Base-by-base conservation (phyloP, 2,329 filamentous ascomycete species). In the Talaromyces sp. region DNA sequence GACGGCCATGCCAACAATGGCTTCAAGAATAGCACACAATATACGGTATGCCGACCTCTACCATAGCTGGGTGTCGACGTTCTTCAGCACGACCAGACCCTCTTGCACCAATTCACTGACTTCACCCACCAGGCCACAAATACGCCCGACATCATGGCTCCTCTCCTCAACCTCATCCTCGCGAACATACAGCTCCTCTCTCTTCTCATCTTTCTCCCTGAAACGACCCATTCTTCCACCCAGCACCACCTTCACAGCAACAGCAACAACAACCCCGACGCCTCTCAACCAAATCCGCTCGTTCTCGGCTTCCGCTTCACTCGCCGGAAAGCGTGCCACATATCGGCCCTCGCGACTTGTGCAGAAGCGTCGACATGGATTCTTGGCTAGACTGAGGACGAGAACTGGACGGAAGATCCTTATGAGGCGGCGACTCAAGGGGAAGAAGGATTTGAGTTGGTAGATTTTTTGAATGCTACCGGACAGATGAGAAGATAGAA, bases 361-460 rank as follows among this genome's bases (percentile, higher is more conserved):
- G 49, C 80, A 87, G 73, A 89, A 89, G 78, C 80, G 87, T 68
- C 80, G 86, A 70, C 84, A 87, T 76, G 86, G 86, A 2, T 89
- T 87, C 71, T 72, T 89, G 66, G 77, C 82, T 10, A 75, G 87
- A 70, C 68, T 86, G 67, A 79, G 79, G 71, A 81, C 80, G 24
- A 80, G 82, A 71, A 84, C 81, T 60, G 87, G 87, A 27, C 76
- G 83, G 71, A 81, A 81, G 73, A 78, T 83, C 58, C 69, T 89
- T 68, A 81, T 80, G 75, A 79, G 85, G 72, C 79, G 86, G 73
- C 77, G 79, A 70, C 72, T 80, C 64, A 87, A 85, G 80, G 82
- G 83, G 27, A 80, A 85, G 74, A 81, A 75, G 68, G 77, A 73
- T 59, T 72, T 86, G 75, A 85, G 82, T 72, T 85, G 85, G 80